A percentile compares a stretch with the other conserved stretches of the same genome.
These are phyloP conservation scores for Plasmodium sp. DNA, from an alignment of 169 alveolate species.

Conservation along the genomic window DNA sequence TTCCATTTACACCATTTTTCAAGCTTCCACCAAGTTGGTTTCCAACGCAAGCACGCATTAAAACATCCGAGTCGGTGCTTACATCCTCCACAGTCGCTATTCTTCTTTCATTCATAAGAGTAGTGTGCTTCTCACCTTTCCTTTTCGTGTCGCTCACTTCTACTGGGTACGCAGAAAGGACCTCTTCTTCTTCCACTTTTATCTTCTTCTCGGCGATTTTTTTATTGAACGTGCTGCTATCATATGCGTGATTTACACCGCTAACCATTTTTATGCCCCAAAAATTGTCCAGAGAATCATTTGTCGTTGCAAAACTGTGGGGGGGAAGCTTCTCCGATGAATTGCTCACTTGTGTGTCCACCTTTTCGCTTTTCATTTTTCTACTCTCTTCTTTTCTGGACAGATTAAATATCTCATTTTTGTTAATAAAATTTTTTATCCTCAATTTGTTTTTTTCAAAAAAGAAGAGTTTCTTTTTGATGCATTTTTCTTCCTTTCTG, in stretches of 20 bases:
- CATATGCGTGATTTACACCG: background rate
- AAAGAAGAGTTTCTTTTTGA: background rate
- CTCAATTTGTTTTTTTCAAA: constrained; percentile 16
- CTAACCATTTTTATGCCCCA: background rate
- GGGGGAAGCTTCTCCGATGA: background rate
- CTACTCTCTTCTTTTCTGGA: background rate
- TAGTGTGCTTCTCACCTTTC: background rate
- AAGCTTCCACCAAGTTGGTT: background rate
- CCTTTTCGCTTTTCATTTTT: background rate
- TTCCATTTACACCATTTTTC: background rate
- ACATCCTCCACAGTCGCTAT: background rate
- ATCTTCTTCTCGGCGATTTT: background rate
- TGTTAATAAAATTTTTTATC: constrained; percentile 15
- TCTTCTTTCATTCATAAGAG: background rate
- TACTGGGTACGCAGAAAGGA: background rate
- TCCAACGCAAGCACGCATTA: background rate
- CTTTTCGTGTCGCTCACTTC: background rate
- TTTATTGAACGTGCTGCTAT: background rate
- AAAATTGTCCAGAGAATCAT: background rate
- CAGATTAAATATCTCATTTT: constrained; percentile 17
- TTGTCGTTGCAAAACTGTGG: background rate
- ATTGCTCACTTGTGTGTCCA: background rate
- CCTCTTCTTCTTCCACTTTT: constrained; percentile 9
- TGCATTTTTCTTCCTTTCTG: background rate
- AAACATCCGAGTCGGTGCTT: background rate